Percentiles rank a stretch among this genome's conserved stretches.
Conservation (phyloP, 192 early-diverging fungal species). For the Chytriomyces confervae region DNA sequence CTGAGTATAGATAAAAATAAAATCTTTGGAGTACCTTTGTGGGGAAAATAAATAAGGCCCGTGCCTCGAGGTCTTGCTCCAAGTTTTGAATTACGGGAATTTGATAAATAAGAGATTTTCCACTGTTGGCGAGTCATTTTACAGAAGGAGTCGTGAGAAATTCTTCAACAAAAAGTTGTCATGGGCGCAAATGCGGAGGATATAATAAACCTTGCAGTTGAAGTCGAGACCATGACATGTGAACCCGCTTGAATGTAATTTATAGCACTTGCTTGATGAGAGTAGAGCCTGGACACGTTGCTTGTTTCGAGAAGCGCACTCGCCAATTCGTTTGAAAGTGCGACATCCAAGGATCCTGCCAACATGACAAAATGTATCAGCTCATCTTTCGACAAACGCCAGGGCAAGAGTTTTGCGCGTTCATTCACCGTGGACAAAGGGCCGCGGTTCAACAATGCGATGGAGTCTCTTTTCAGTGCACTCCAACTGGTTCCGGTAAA, state of each 20-base stretch:
- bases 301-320: slow-evolving; percentile 29
- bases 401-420: neutral
- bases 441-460: neutral
- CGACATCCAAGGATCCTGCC: slow-evolving; percentile 23
- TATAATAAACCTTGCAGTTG: slow-evolving; percentile 66
- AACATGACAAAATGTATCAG: neutral
- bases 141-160: neutral
- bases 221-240: slow-evolving; percentile 70
- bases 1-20: slow-evolving; percentile 4
- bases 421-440: neutral
- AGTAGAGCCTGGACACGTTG: slow-evolving; percentile 59
- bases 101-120: slow-evolving; percentile 83
- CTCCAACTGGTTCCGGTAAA: slow-evolving; percentile 53
- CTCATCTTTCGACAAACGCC: neutral
- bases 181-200: neutral
- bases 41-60: slow-evolving; percentile 72
- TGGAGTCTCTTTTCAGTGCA: neutral
- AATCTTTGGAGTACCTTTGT: slow-evolving; percentile 62
- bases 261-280: slow-evolving; percentile 77
- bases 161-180: slow-evolving; percentile 2
- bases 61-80: slow-evolving; percentile 41
- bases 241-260: slow-evolving; percentile 51
- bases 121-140: slow-evolving; percentile 52
- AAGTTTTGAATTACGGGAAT: slow-evolving; percentile 65
- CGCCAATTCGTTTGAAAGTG: slow-evolving; percentile 36